A percentile compares a stretch with the other conserved stretches of the same genome.
These are phyloP conservation scores for Eucalyptus microcorys DNA, from an alignment of 345 rosid genomes.

Conservation along the genomic window DNA sequence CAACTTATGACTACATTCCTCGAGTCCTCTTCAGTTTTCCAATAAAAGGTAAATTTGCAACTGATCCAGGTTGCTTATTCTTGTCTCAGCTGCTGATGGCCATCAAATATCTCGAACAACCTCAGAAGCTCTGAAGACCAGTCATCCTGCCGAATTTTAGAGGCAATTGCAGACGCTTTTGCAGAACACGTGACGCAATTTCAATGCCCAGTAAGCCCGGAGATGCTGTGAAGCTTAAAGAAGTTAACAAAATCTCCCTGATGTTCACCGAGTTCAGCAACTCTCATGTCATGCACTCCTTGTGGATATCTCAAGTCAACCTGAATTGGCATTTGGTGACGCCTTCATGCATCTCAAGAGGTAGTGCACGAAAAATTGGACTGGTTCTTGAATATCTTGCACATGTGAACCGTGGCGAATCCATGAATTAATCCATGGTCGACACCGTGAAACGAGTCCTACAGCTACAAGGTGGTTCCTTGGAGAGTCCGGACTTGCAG, in stretches of 20 bases:
- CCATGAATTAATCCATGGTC: not conserved
- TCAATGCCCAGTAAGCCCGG: conserved; percentile 3
- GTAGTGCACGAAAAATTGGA: not conserved
- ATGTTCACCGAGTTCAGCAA: conserved; percentile 35
- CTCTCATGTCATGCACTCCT: conserved; percentile 36
- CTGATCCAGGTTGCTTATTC: not conserved
- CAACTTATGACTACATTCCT: not conserved
- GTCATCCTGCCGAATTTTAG: conserved; percentile 44
- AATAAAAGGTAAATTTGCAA: not conserved
- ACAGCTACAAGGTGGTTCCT: not conserved
- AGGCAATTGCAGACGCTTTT: conserved; percentile 53
- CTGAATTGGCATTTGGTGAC: not conserved
- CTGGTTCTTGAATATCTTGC: not conserved
- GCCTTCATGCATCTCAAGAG: not conserved
- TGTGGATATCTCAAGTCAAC: conserved; percentile 38
- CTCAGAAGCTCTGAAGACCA: conserved; percentile 15
- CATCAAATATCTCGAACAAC: conserved; percentile 17
- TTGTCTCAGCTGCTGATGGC: conserved; percentile 54
- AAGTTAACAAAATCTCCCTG: conserved; percentile 63
- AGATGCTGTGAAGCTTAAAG: conserved; percentile 50
- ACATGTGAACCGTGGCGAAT: fast-evolving
- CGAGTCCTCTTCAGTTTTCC: not conserved
- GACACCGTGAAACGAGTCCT: not conserved
- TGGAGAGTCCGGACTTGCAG: too few species aligned
- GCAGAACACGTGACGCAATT: conserved; percentile 14